Conservation (phyloP, 345 rosid genomes). For the Gossypium herbaceum region DNA sequence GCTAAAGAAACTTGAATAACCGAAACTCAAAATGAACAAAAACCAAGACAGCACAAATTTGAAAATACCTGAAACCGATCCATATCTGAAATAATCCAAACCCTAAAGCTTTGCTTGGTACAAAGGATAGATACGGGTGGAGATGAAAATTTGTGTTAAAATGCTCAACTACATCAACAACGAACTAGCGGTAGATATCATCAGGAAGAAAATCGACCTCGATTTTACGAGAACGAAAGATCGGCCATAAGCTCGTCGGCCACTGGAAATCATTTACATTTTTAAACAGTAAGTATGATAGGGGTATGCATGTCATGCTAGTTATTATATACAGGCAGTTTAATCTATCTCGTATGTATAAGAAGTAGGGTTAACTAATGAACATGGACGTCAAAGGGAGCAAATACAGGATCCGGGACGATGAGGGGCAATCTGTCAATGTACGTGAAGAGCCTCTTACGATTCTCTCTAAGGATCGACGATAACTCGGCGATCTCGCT, state of each 20-base stretch:
- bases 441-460: conserved; percentile 45
- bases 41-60: too few relatives aligned
- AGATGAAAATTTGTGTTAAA: too few relatives aligned
- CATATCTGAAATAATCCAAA: too few relatives aligned
- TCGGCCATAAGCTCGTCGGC: conserved; percentile 5
- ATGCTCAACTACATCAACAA: too few relatives aligned
- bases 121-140: too few relatives aligned
- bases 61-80: too few relatives aligned
- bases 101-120: too few relatives aligned
- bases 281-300: neutral
- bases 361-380: conserved; percentile 26
- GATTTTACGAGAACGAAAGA: conserved; percentile 16
- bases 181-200: too few relatives aligned
- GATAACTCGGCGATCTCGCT: conserved; percentile 41
- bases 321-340: conserved; percentile 11
- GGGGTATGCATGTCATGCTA: neutral
- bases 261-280: conserved; percentile 17
- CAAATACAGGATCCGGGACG: conserved; percentile 44
- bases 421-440: conserved; percentile 65
- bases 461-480: conserved; percentile 36
- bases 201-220: too few relatives aligned
- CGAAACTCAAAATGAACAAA: too few relatives aligned
- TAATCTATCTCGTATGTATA: neutral
- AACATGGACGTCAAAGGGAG: conserved; percentile 40
- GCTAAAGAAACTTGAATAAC: too few relatives aligned